Conservation (phyloP, 2,329 filamentous ascomycete genomes). For the Taxawa tesnikishii region DNA sequence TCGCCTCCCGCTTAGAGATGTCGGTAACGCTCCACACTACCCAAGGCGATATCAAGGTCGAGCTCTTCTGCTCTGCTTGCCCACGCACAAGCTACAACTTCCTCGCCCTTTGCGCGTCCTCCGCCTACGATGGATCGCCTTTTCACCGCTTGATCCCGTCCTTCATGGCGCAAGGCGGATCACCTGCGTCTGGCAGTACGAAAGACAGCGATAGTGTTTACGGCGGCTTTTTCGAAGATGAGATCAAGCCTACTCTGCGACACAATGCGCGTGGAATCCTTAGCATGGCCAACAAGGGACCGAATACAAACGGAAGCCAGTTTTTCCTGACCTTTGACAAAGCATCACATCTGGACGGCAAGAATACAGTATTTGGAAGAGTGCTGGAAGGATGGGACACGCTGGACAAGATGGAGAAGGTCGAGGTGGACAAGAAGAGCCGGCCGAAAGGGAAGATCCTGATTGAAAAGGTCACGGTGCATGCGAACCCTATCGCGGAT, state of each 20-base stretch:
- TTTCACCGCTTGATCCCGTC: constrained; percentile 70
- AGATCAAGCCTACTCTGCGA: constrained; percentile 63
- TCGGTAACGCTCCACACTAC: constrained; percentile 65
- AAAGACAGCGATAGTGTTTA: constrained; percentile 53
- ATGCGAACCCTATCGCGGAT: constrained; percentile 64
- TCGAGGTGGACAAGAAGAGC: constrained; percentile 68
- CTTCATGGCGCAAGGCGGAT: constrained; percentile 74
- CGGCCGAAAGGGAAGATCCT: constrained; percentile 53
- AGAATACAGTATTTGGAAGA: constrained; percentile 75
- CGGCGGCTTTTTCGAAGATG: constrained; percentile 61
- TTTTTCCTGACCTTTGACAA: constrained; percentile 73
- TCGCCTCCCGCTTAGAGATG: constrained; percentile 25
- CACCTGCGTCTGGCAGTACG: constrained; percentile 26
- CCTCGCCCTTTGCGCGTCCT: constrained; percentile 70
- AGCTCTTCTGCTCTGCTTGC: constrained; percentile 90
- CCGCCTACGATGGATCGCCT: constrained; percentile 61
- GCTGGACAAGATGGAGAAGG: constrained; percentile 56
- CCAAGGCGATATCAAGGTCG: constrained; percentile 82
- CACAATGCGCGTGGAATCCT: constrained; percentile 87
- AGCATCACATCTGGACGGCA: constrained; percentile 68
- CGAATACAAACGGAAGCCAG: constrained; percentile 84
- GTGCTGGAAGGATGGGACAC: constrained; percentile 49
- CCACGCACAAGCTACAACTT: constrained; percentile 89
- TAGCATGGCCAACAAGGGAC: constrained; percentile 92
- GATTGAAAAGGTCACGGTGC: constrained; percentile 60